These are phyloP conservation scores for Beauveria sp. DNA, from an alignment of 2,329 filamentous ascomycete species.

Conservation along the genomic window DNA sequence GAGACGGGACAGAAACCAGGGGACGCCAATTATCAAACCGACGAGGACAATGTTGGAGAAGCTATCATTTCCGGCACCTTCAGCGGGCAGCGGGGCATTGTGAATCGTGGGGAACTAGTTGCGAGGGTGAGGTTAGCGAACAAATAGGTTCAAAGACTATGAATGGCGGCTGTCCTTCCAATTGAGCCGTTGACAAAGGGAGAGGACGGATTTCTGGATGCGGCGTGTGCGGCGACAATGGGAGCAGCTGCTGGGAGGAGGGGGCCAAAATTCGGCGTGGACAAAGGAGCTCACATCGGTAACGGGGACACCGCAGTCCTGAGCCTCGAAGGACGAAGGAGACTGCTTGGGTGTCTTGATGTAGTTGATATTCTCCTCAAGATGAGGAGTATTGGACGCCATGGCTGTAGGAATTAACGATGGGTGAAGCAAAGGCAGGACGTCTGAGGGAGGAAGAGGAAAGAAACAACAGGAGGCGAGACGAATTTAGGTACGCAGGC, in stretches of 20 bases:
- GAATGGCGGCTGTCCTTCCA: neutral
- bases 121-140: neutral
- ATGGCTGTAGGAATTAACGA: slow-evolving; percentile 5
- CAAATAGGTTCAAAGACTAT: neutral
- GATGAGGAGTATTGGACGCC: slow-evolving; percentile 11
- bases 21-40: slow-evolving; percentile 60
- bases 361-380: slow-evolving; percentile 11
- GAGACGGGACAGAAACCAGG: slow-evolving; percentile 76
- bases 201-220: neutral
- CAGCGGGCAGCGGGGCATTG: slow-evolving; percentile 88
- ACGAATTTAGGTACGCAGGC: neutral
- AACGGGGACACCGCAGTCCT: slow-evolving; percentile 47
- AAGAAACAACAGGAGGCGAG: slow-evolving; percentile 5
- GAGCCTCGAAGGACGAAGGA: slow-evolving; percentile 57
- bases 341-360: slow-evolving; percentile 31
- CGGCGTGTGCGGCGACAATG: neutral
- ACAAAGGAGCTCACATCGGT: slow-evolving; percentile 31
- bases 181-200: neutral
- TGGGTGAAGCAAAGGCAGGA: slow-evolving; percentile 1
- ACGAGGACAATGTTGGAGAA: slow-evolving; percentile 81
- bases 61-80: slow-evolving; percentile 72
- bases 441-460: slow-evolving; percentile 1
- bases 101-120: slow-evolving; percentile 61
- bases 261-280: slow-evolving; percentile 18
- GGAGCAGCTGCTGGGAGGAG: neutral